Percentiles rank a stretch among this genome's conserved stretches.
phyloP scores from a whole-genome alignment of 306 rosid genomes.

The Vigna mungo region DNA sequence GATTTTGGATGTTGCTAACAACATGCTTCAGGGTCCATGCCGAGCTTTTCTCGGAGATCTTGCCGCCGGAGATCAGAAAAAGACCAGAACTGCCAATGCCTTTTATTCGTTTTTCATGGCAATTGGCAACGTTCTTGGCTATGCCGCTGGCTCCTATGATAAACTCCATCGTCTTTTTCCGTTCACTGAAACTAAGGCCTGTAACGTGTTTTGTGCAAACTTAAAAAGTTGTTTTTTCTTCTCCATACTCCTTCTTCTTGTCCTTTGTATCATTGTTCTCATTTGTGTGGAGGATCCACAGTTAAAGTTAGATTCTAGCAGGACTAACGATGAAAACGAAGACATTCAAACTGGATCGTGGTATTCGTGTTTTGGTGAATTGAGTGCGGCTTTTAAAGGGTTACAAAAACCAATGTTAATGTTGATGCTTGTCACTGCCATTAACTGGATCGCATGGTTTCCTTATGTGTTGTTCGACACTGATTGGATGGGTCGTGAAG shows the following conservation, averaged over 20 bases:
- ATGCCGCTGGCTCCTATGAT: constrained; percentile 62
- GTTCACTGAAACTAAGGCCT: constrained; percentile 64
- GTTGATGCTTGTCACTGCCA: constrained; percentile 62
- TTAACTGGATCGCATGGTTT: constrained; percentile 87
- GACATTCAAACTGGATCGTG: too few relatives aligned
- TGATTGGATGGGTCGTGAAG: constrained; percentile 92
- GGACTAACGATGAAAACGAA: too few relatives aligned
- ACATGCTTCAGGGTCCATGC: constrained; percentile 80
- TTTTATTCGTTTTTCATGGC: constrained; percentile 81
- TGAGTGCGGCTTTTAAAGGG: constrained; percentile 47
- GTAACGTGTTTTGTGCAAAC: constrained; percentile 71
- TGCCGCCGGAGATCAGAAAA: constrained; percentile 51
- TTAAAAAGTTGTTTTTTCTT: constrained; percentile 80
- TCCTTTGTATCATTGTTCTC: constrained; percentile 39
- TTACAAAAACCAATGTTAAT: constrained; percentile 70
- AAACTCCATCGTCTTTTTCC: constrained; percentile 53
- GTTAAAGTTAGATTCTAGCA: too few relatives aligned
- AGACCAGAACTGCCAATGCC: constrained; percentile 52
- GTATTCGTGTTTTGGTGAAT: constrained; percentile 39
- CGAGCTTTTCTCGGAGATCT: constrained; percentile 72
- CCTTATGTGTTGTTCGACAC: constrained; percentile 74
- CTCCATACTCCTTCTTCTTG: constrained; percentile 39
- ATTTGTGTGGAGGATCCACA: constrained; percentile 43
- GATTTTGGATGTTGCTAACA: constrained; percentile 80
- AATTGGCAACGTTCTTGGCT: constrained; percentile 72